A percentile compares a stretch with the other conserved stretches of the same genome.
Evolutionary conservation across 1,284 basidiomycete genomes (phyloP).

Genomic region (Cryptococcus neoformans): DNA sequence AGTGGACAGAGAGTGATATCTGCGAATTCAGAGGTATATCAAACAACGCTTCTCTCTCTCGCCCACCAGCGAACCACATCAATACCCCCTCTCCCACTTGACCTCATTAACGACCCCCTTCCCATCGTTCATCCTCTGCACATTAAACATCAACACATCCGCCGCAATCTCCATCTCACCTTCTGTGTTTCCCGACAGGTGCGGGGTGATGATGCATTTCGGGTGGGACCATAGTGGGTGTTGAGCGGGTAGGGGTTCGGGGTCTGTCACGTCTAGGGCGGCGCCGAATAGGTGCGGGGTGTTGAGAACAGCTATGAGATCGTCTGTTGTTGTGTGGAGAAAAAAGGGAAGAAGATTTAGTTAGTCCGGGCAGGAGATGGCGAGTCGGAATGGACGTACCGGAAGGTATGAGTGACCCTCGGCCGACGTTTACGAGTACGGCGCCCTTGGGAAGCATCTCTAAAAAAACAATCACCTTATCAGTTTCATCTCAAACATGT

Average conservation of each 20-base stretch:
- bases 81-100: conserved; percentile 37
- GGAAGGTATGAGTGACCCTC: conserved; percentile 34
- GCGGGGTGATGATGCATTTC: conserved; percentile 36
- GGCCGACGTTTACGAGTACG: conserved; percentile 42
- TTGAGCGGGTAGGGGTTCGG: conserved; percentile 35
- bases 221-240: conserved; percentile 40
- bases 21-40: too few species aligned
- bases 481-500: not conserved
- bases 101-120: conserved; percentile 30
- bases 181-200: conserved; percentile 35
- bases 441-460: conserved; percentile 32
- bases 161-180: conserved; percentile 35
- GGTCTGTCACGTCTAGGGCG: conserved; percentile 45
- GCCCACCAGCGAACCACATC: too few species aligned
- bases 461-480: conserved; percentile 4
- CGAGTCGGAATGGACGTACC: conserved; percentile 11
- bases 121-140: conserved; percentile 28
- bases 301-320: conserved; percentile 31
- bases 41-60: too few species aligned
- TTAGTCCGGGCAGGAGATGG: not conserved
- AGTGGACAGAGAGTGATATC: too few species aligned
- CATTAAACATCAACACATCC: conserved; percentile 43
- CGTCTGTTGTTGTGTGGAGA: conserved; percentile 20
- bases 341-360: not conserved
- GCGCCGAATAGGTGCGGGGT: conserved; percentile 28